Evolutionary conservation across 2,329 filamentous ascomycete species (phyloP).

Genomic region (Nemania serpens): DNA sequence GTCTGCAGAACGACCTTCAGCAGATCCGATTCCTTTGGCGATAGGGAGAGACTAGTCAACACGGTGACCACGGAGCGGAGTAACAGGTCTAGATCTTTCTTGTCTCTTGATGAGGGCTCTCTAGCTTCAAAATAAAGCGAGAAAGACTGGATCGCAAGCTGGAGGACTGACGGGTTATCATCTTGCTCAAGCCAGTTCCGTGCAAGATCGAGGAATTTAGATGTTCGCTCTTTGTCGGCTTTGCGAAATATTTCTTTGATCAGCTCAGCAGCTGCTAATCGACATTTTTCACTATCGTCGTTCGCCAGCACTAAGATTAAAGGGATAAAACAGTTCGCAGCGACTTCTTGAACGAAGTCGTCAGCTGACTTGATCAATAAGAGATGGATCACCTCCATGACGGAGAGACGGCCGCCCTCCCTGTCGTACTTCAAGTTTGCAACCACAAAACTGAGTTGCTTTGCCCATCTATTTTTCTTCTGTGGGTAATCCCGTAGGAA

Average conservation of each 20-base stretch:
- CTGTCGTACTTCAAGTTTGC: constrained; percentile 91
- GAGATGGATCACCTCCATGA: constrained; percentile 88
- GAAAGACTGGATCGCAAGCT: constrained; percentile 79
- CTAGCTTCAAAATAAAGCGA: constrained; percentile 78
- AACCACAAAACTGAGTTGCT: constrained; percentile 86
- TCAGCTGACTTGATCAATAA: constrained; percentile 85
- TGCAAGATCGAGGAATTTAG: constrained; percentile 72
- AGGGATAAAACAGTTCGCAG: constrained; percentile 81
- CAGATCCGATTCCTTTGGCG: constrained; percentile 68
- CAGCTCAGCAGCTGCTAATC: constrained; percentile 77
- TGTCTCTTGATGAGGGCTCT: constrained; percentile 61
- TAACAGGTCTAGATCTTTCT: constrained; percentile 70
- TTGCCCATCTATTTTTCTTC: constrained; percentile 83
- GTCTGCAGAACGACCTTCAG: constrained; percentile 75
- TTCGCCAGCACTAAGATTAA: constrained; percentile 85
- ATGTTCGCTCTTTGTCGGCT: constrained; percentile 72
- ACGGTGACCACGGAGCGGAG: constrained; percentile 58
- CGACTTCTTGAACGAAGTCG: constrained; percentile 80
- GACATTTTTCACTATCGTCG: constrained; percentile 85
- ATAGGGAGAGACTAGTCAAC: constrained; percentile 58
- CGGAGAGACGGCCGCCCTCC: constrained; percentile 84
- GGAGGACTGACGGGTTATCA: constrained; percentile 71
- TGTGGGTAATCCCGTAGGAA: constrained; percentile 96
- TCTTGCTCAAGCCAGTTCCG: constrained; percentile 77
- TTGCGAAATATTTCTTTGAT: constrained; percentile 80